These are phyloP conservation scores for Aspergillus kassunensis DNA, from an alignment of 495 filamentous ascomycete genomes.

Conservation along the genomic window DNA sequence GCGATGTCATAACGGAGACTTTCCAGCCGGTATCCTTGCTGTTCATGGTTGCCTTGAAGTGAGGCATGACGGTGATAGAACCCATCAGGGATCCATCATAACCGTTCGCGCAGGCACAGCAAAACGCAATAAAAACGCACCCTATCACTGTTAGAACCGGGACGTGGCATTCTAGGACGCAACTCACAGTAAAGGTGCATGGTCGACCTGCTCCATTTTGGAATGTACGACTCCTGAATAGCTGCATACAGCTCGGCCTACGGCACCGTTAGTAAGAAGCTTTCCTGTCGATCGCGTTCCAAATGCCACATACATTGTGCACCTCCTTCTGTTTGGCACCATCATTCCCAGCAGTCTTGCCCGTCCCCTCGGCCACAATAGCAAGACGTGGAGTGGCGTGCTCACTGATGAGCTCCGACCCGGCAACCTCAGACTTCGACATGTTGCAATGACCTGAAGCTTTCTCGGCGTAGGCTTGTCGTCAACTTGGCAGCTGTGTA, in stretches of 20 bases:
- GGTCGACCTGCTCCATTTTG: conserved; percentile 51
- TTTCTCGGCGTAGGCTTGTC: no score
- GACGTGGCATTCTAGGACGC: no score
- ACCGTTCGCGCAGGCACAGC: conserved; percentile 52
- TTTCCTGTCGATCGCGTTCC: background rate
- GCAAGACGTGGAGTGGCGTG: background rate
- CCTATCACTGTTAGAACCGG: conserved; percentile 3
- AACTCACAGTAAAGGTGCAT: conserved; percentile 51
- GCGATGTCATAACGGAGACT: conserved; percentile 36
- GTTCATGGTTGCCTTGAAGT: conserved; percentile 39
- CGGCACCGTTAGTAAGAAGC: no score
- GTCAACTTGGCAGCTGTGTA: no score
- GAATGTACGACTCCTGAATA: conserved; percentile 52
- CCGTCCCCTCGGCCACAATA: conserved; percentile 5
- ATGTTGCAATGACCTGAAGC: no score
- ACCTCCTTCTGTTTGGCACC: conserved; percentile 45
- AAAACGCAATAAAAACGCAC: conserved; percentile 33
- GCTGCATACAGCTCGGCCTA: conserved; percentile 57
- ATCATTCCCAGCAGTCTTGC: conserved; percentile 30
- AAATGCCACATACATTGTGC: conserved; percentile 37
- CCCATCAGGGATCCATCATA: conserved; percentile 54
- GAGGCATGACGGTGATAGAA: conserved; percentile 39
- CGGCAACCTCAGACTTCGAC: background rate
- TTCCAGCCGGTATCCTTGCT: conserved; percentile 41
- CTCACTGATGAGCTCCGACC: background rate